Evolutionary conservation across 2,329 filamentous ascomycete genomes (phyloP).

Genomic region (Gnomoniopsis smithogilvyi): DNA sequence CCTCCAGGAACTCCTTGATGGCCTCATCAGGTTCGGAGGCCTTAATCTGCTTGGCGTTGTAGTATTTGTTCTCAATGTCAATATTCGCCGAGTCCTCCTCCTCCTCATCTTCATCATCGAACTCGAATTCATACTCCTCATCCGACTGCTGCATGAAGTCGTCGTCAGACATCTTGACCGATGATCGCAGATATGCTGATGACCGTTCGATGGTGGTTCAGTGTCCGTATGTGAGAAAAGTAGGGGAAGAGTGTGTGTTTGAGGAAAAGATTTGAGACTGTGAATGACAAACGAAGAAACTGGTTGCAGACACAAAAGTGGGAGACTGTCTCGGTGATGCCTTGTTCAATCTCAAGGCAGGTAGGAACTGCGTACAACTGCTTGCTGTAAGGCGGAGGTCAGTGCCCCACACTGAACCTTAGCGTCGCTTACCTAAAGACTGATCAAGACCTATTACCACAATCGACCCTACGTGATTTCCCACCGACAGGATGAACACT

Average conservation of each 20-base stretch:
- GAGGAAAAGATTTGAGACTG: not conserved
- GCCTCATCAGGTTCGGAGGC: constrained; percentile 80
- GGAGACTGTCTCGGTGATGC: not conserved
- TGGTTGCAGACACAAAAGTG: not conserved
- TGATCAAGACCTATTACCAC: too few relatives aligned
- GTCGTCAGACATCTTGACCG: constrained; percentile 71
- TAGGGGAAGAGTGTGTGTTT: not conserved
- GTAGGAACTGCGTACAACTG: not conserved
- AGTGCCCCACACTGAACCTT: not conserved
- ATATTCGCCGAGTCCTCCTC: constrained; percentile 86
- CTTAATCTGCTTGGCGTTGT: constrained; percentile 98
- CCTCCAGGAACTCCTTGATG: constrained; percentile 86
- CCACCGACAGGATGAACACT: too few relatives aligned
- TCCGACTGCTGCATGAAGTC: constrained; percentile 94
- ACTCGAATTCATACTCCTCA: constrained; percentile 95
- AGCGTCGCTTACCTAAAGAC: too few relatives aligned
- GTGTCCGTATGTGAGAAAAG: too few relatives aligned
- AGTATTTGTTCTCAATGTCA: constrained; percentile 99
- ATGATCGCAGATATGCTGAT: not conserved
- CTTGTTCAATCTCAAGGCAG: not conserved
- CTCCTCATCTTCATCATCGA: constrained; percentile 78
- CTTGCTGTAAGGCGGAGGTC: not conserved
- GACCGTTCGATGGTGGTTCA: too few relatives aligned
- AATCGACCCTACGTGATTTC: too few relatives aligned
- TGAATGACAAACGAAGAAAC: not conserved